These are phyloP conservation scores for Podaxis rugospora DNA, from an alignment of 768 basidiomycete genomes.

Conservation along the genomic window DNA sequence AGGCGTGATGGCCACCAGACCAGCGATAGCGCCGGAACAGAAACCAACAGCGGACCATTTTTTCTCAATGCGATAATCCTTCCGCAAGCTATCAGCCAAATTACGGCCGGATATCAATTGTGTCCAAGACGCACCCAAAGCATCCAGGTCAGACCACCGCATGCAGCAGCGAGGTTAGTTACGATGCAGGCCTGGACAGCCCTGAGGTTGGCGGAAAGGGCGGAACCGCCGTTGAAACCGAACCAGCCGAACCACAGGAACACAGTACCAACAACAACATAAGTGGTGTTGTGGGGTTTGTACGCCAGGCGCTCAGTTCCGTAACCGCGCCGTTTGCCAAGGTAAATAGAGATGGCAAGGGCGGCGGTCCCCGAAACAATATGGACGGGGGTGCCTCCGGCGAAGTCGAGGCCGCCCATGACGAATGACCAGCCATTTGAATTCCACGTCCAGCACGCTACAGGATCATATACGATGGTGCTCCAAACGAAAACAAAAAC, in stretches of 20 bases:
- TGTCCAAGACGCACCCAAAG: constrained; percentile 53
- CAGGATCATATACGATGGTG: constrained; percentile 87
- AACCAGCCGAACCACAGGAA: constrained; percentile 98
- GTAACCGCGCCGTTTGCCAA: constrained; percentile 88
- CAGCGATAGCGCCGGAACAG: constrained; percentile 91
- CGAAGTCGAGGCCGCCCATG: constrained; percentile 86
- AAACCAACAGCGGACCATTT: constrained; percentile 95
- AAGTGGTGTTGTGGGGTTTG: constrained; percentile 90
- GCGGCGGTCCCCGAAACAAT: constrained; percentile 93
- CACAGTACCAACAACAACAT: constrained; percentile 89
- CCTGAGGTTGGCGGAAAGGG: constrained; percentile 83
- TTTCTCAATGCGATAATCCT: constrained; percentile 88
- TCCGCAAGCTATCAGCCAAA: background rate
- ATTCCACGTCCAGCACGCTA: constrained; percentile 98
- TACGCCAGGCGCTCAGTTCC: constrained; percentile 89
- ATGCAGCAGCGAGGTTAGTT: constrained; percentile 87
- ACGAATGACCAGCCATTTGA: constrained; percentile 68
- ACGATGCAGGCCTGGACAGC: constrained; percentile 88
- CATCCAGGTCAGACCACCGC: constrained; percentile 93
- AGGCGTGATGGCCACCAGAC: constrained; percentile 88
- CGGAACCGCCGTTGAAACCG: constrained; percentile 92
- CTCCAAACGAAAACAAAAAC: constrained; percentile 91
- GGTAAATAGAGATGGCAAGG: constrained; percentile 84
- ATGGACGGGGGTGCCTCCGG: constrained; percentile 95
- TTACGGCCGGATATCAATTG: background rate